A percentile compares a stretch with the other conserved stretches of the same genome.
Conservation (phyloP, 345 rosid species). For the Turritis glabra region DNA sequence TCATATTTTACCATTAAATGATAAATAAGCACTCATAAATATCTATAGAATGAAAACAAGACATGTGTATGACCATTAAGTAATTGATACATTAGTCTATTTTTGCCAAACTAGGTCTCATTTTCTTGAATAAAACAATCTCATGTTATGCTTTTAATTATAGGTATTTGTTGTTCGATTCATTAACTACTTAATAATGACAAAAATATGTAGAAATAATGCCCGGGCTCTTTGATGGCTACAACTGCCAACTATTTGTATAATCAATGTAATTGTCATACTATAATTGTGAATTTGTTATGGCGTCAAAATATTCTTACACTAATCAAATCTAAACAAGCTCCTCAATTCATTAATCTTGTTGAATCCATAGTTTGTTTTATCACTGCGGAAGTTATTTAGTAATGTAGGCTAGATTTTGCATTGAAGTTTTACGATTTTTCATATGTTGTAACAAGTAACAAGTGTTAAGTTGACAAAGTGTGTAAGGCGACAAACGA, state of each 20-base stretch:
- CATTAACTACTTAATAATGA: conserved; percentile 27
- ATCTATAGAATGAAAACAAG: conserved; percentile 4
- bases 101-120: conserved; percentile 31
- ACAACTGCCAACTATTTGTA: conserved; percentile 26
- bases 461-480: conserved; percentile 1
- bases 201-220: not conserved
- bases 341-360: not conserved
- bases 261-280: not conserved
- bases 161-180: conserved; percentile 16
- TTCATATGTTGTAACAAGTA: not conserved
- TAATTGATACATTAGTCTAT: conserved; percentile 18
- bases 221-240: not conserved
- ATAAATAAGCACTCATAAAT: not conserved
- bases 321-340: not conserved
- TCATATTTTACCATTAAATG: not conserved
- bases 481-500: conserved; percentile 5
- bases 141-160: conserved; percentile 27
- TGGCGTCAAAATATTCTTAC: not conserved
- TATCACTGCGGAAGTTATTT: not conserved
- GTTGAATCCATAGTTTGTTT: too few relatives aligned
- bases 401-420: not conserved
- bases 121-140: conserved; percentile 19
- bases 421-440: not conserved
- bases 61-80: conserved; percentile 17
- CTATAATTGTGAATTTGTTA: not conserved